Evolutionary conservation across 2,329 filamentous ascomycete genomes (phyloP).

Genomic region (Penicillium sclerotigenum): DNA sequence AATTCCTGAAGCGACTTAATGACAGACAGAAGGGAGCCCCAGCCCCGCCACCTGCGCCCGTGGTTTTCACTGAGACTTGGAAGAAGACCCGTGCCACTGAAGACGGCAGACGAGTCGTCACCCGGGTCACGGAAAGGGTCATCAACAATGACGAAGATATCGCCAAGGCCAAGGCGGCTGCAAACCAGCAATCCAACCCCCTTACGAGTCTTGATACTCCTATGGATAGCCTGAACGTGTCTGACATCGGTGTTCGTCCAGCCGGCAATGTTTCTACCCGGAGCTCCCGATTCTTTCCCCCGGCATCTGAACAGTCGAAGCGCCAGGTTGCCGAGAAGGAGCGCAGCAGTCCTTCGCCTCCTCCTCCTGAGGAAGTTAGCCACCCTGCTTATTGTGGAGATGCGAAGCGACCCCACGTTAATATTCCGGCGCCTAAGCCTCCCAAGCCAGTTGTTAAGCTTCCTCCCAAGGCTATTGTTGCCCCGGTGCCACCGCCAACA

Average conservation of each 20-base stretch:
- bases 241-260: conserved; percentile 19
- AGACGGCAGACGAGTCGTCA: conserved; percentile 40
- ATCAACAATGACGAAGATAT: conserved; percentile 8
- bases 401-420: conserved; percentile 52
- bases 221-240: background rate
- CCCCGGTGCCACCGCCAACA: conserved; percentile 45
- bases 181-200: conserved; percentile 28
- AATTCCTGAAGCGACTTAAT: conserved; percentile 40
- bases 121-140: conserved; percentile 32
- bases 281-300: conserved; percentile 50
- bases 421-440: conserved; percentile 61
- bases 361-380: conserved; percentile 56
- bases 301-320: conserved; percentile 37
- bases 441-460: conserved; percentile 75
- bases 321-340: conserved; percentile 32
- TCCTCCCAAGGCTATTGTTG: conserved; percentile 56
- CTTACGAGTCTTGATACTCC: conserved; percentile 37
- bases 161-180: background rate
- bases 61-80: conserved; percentile 47
- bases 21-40: conserved; percentile 27
- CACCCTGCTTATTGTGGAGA: conserved; percentile 56
- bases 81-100: conserved; percentile 45
- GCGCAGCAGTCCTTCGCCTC: conserved; percentile 48
- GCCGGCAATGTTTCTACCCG: conserved; percentile 37
- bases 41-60: conserved; percentile 27